Evolutionary conservation across 768 basidiomycete genomes (phyloP), one percentile per base, ranked within the genome.

Genomic region (Xerocomus spinulosus): DNA sequence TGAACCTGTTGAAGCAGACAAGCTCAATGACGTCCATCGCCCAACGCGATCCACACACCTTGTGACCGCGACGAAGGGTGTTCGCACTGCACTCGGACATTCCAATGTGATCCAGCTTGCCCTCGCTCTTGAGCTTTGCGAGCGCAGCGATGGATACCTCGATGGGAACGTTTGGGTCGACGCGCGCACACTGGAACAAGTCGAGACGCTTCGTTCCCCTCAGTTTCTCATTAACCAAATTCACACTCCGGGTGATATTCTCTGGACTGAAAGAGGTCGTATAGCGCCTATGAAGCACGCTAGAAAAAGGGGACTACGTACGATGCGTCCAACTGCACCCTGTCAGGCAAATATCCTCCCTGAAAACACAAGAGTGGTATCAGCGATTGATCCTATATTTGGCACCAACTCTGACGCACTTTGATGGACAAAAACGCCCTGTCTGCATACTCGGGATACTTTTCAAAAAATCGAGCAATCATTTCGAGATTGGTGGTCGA

Each of bases 161-260:
- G 50, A 83, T 56, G 0, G 75, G 48, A 9, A 69, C 55, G 2
- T 64, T 70, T 6, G 56, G 54, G 26, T 79, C 78, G n/a, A 77
- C 64, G 6, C 80, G 70, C 2, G 80, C 76, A 21, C 68, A 64
- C 59, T 84, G 66, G 62, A 77, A 87, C 3, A 86, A 61, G 60
- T 87, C 85, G 48, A 85, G 56, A 48, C 70, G 74, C 66, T 80
- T 80, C 46, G 68, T 74, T 17, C 74, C 73, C 1, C 77, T 72
- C 7, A 84, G 68, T 13, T 69, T 68, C 3, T 61, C 64, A 41
- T 73, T 69, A 56, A 76, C 69, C 20, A 64, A 61, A 21, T 70
- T 62, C 15, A 82, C 68, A 44, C 80, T 79, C 20, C 68, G 57
- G 10, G 75, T 67, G 9, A 81, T 61, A 56, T 72, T 73, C 42